Percentiles rank a stretch among this genome's conserved stretches.
Conservation (phyloP, 2,329 filamentous ascomycete species). For the Mollisia scopiformis region DNA sequence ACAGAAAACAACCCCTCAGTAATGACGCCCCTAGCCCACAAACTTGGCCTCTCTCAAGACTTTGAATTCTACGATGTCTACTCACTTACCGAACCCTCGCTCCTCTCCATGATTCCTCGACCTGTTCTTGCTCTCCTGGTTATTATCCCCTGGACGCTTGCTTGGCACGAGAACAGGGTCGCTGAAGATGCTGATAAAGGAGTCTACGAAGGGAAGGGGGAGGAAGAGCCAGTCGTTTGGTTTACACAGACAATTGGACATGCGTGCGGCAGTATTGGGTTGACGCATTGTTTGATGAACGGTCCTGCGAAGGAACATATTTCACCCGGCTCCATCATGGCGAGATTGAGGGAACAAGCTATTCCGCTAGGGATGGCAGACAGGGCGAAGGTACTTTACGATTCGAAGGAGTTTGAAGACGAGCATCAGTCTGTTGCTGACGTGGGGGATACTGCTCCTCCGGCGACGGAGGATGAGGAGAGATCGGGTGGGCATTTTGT, state of each 20-base stretch:
- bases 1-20: constrained; percentile 75
- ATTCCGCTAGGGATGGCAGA: constrained; percentile 67
- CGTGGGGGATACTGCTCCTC: constrained; percentile 76
- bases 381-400: constrained; percentile 76
- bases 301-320: constrained; percentile 67
- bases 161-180: constrained; percentile 77
- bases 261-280: constrained; percentile 87
- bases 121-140: constrained; percentile 88
- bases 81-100: constrained; percentile 82
- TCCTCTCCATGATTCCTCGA: constrained; percentile 85
- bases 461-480: constrained; percentile 66
- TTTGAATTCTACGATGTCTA: constrained; percentile 90
- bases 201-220: constrained; percentile 71
- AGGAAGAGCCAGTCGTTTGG: constrained; percentile 80
- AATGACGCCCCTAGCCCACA: constrained; percentile 81
- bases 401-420: constrained; percentile 72
- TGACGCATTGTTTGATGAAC: constrained; percentile 83
- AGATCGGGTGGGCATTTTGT: constrained; percentile 94
- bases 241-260: constrained; percentile 95
- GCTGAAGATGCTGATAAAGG: constrained; percentile 68
- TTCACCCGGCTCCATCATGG: constrained; percentile 37
- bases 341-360: constrained; percentile 52
- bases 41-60: constrained; percentile 78
- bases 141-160: constrained; percentile 82
- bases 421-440: constrained; percentile 80